These are phyloP conservation scores for Knoxdaviesia proteae DNA, from an alignment of 2,329 filamentous ascomycete genomes.

Conservation along the genomic window DNA sequence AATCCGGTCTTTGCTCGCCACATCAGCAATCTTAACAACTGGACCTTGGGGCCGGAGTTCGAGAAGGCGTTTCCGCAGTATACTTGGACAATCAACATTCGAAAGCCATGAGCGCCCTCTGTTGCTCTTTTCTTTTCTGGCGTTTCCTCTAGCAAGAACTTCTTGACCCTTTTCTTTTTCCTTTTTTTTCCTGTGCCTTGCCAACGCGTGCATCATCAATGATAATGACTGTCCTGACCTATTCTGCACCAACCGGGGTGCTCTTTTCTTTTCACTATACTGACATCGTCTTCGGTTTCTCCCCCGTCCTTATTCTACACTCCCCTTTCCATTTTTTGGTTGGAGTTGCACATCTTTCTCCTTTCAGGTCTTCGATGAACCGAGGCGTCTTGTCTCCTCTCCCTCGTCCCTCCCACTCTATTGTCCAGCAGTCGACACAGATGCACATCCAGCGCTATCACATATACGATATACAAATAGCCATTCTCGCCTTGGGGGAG, in stretches of 20 bases:
- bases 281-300: not conserved
- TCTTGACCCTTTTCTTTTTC: not conserved
- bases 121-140: constrained; percentile 1
- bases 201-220: too few species aligned
- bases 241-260: not conserved
- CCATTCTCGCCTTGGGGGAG: too few species aligned
- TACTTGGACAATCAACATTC: constrained; percentile 3
- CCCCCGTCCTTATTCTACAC: not conserved
- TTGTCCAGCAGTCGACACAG: too few species aligned
- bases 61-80: constrained; percentile 36
- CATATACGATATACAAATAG: too few species aligned
- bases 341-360: not conserved
- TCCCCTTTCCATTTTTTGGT: not conserved
- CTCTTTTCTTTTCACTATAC: not conserved
- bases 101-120: constrained; percentile 1
- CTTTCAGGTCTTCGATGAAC: not conserved
- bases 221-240: too few species aligned
- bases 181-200: not conserved
- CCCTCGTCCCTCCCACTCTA: too few species aligned
- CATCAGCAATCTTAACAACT: constrained; percentile 54
- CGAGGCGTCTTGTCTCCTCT: too few species aligned
- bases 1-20: constrained; percentile 78
- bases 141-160: not conserved
- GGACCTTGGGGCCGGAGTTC: constrained; percentile 57
- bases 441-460: not conserved